Evolutionary conservation across 2,329 filamentous ascomycete genomes (phyloP).

Genomic region (Volutella citrinella): DNA sequence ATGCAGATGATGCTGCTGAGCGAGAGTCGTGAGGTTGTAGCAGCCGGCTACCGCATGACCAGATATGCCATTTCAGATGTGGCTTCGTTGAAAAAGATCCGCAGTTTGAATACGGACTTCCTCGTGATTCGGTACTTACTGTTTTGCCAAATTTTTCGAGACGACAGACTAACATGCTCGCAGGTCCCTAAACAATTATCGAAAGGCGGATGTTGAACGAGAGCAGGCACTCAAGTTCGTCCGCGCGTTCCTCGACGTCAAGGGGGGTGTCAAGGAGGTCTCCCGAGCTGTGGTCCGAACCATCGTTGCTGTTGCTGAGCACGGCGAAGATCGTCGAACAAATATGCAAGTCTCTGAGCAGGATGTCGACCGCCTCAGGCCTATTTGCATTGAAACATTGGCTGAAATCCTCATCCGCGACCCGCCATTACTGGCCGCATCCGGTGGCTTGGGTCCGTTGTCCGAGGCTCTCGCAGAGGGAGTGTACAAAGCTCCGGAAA

Average conservation of each 20-base stretch:
- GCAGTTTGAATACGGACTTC: slow-evolving; percentile 85
- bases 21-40: slow-evolving; percentile 92
- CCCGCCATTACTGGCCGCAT: slow-evolving; percentile 74
- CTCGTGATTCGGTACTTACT: slow-evolving; percentile 73
- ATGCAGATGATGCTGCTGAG: slow-evolving; percentile 96
- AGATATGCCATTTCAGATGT: slow-evolving; percentile 93
- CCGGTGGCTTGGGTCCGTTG: slow-evolving; percentile 81
- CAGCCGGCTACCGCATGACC: slow-evolving; percentile 89
- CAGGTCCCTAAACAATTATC: slow-evolving; percentile 86
- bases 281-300: slow-evolving; percentile 85
- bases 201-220: slow-evolving; percentile 93
- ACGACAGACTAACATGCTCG: too few relatives aligned
- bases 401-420: slow-evolving; percentile 89
- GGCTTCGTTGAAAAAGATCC: slow-evolving; percentile 83
- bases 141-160: too few relatives aligned
- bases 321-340: slow-evolving; percentile 80
- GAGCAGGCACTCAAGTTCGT: slow-evolving; percentile 98
- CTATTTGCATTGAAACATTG: slow-evolving; percentile 89
- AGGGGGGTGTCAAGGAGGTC: slow-evolving; percentile 84
- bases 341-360: slow-evolving; percentile 68
- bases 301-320: slow-evolving; percentile 86
- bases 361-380: slow-evolving; percentile 77
- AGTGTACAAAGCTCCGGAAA: slow-evolving; percentile 88
- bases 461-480: slow-evolving; percentile 91
- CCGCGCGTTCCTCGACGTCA: slow-evolving; percentile 90